Percentiles rank a stretch among this genome's conserved stretches.
Conservation (phyloP, 768 basidiomycete genomes). For the Russula earlei region DNA sequence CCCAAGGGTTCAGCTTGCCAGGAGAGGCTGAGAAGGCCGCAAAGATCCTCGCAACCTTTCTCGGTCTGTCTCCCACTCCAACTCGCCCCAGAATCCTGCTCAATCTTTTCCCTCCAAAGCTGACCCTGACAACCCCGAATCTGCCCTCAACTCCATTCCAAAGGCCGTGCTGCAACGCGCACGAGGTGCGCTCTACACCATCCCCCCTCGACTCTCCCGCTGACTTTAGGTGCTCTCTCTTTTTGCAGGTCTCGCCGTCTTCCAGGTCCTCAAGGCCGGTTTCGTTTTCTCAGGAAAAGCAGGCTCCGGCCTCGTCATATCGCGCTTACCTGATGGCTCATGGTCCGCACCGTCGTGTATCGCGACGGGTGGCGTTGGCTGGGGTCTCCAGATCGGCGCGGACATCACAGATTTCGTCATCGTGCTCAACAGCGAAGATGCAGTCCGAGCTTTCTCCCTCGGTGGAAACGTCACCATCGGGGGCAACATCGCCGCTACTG, state of each 20-base stretch:
- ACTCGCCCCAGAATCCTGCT: background rate
- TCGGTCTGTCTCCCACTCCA: constrained; percentile 44
- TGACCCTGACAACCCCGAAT: constrained; percentile 77
- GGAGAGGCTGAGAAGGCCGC: constrained; percentile 93
- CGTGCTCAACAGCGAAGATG: constrained; percentile 94
- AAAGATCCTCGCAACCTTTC: constrained; percentile 80
- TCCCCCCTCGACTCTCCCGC: background rate
- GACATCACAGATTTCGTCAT: constrained; percentile 95
- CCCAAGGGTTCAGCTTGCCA: constrained; percentile 79
- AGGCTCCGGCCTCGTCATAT: constrained; percentile 87
- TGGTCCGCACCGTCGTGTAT: constrained; percentile 98
- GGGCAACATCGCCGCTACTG: constrained; percentile 74
- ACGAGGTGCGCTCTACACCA: constrained; percentile 46
- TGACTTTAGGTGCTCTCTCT: background rate
- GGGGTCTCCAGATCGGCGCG: constrained; percentile 93
- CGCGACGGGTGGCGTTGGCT: constrained; percentile 88
- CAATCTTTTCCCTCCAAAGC: constrained; percentile 37
- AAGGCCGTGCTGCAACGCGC: constrained; percentile 86
- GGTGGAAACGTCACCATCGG: constrained; percentile 97
- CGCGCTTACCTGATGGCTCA: constrained; percentile 86
- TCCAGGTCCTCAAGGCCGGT: constrained; percentile 88
- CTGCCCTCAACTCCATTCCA: constrained; percentile 89
- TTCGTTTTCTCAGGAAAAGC: constrained; percentile 95
- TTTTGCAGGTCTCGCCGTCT: constrained; percentile 75
- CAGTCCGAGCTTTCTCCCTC: constrained; percentile 88